Conservation (phyloP, 345 rosid species). For the Sapria himalayana region DNA sequence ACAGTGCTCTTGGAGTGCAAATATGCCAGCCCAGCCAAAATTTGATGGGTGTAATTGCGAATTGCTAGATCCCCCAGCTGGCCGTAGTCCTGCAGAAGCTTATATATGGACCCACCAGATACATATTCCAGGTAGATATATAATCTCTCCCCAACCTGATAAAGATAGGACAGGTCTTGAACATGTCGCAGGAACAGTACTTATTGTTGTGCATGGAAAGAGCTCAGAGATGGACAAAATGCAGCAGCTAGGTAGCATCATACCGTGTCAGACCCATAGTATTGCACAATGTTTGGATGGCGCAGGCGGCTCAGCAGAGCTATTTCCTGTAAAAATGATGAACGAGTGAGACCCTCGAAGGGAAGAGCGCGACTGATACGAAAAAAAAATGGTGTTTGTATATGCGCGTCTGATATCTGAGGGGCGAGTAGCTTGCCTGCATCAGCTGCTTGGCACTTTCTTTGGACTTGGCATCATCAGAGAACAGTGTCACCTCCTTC, state of each 20-base stretch:
- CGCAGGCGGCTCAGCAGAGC: conserved; percentile 35
- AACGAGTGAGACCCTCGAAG: not conserved
- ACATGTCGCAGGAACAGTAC: too few species aligned
- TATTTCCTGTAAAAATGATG: conserved; percentile 33
- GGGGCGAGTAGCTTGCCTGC: conserved; percentile 17
- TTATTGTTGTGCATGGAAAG: too few species aligned
- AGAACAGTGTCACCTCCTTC: conserved; percentile 36
- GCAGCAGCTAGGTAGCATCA: not conserved
- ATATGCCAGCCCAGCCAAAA: conserved; percentile 51
- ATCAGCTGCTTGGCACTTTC: conserved; percentile 49
- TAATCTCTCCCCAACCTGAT: conserved; percentile 41
- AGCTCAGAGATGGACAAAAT: conserved; percentile 1
- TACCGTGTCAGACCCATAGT: conserved; percentile 58
- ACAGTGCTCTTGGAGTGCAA: conserved; percentile 47
- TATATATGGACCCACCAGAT: conserved; percentile 67
- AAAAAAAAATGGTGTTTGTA: too few species aligned
- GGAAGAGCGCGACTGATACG: too few species aligned
- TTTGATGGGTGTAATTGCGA: conserved; percentile 61
- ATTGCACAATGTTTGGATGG: conserved; percentile 62
- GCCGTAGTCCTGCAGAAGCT: conserved; percentile 64
- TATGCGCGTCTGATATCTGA: not conserved
- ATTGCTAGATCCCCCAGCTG: conserved; percentile 41
- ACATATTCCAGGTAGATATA: conserved; percentile 64
- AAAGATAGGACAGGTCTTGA: too few species aligned
- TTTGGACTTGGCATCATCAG: conserved; percentile 45